Conservation (phyloP, 2,329 filamentous ascomycete genomes). For the Penicillium sp. region DNA sequence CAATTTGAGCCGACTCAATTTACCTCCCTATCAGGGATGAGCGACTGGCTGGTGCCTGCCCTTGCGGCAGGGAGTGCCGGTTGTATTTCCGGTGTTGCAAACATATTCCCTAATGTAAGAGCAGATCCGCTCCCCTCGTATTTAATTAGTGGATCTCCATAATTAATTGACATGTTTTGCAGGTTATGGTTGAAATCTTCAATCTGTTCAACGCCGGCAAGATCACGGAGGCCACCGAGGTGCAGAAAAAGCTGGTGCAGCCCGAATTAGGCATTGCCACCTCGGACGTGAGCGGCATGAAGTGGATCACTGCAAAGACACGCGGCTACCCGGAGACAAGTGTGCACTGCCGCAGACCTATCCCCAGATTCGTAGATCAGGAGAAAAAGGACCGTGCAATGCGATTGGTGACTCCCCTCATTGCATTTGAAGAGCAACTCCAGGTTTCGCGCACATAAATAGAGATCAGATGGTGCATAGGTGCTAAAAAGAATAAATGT, state of each 20-base stretch:
- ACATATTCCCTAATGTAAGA: slow-evolving; percentile 60
- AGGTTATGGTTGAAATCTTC: slow-evolving; percentile 55
- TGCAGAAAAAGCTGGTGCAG: slow-evolving; percentile 58
- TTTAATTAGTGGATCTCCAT: neutral
- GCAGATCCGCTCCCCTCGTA: neutral
- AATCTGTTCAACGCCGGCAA: slow-evolving; percentile 56
- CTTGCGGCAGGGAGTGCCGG: slow-evolving; percentile 64
- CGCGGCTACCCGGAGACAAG: slow-evolving; percentile 58
- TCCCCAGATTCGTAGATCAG: slow-evolving; percentile 54
- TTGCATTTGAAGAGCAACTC: slow-evolving; percentile 44
- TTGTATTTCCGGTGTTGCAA: slow-evolving; percentile 67
- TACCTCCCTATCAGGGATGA: slow-evolving; percentile 48
- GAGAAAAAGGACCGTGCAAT: slow-evolving; percentile 42
- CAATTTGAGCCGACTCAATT: slow-evolving; percentile 43
- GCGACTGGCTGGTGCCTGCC: slow-evolving; percentile 58
- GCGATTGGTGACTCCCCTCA: neutral
- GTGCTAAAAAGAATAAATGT: too few relatives aligned
- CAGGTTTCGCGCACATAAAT: too few relatives aligned
- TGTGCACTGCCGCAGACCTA: slow-evolving; percentile 60
- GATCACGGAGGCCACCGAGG: slow-evolving; percentile 52
- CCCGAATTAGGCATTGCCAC: slow-evolving; percentile 63
- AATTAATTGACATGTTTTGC: neutral
- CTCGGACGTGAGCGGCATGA: slow-evolving; percentile 65
- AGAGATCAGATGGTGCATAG: too few relatives aligned
- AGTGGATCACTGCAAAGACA: slow-evolving; percentile 62